Conservation (phyloP, 2,329 filamentous ascomycete genomes). For the Fusarium ramigenum region DNA sequence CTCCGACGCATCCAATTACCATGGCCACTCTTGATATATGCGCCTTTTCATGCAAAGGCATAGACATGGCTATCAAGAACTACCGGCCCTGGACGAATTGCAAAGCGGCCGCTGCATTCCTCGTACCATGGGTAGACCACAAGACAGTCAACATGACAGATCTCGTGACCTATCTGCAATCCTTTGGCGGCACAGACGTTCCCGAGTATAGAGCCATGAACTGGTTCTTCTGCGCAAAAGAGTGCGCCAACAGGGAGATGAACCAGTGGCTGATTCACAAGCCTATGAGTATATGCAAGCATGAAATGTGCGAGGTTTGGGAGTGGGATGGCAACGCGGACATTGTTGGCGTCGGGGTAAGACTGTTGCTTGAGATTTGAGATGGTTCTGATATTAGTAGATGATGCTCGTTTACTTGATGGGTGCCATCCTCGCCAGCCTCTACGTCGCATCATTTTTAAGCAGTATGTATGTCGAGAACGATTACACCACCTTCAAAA, state of each 20-base stretch:
- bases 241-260: background rate
- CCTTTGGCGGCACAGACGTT: background rate
- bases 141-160: background rate
- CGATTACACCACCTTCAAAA: background rate
- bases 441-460: fast-evolving
- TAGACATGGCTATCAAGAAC: background rate
- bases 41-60: background rate
- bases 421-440: background rate
- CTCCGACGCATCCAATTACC: background rate
- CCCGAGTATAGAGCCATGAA: background rate
- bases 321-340: background rate
- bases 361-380: fast-evolving
- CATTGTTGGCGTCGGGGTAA: background rate
- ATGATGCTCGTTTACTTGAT: background rate
- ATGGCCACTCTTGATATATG: background rate
- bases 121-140: background rate
- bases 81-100: background rate
- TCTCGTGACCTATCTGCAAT: background rate
- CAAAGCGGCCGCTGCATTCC: background rate
- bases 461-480: background rate
- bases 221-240: background rate
- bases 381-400: background rate
- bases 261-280: background rate
- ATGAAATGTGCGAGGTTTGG: background rate
- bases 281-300: background rate